Conservation (phyloP, 495 filamentous ascomycete species). For the Lasiosphaeria ovina region DNA sequence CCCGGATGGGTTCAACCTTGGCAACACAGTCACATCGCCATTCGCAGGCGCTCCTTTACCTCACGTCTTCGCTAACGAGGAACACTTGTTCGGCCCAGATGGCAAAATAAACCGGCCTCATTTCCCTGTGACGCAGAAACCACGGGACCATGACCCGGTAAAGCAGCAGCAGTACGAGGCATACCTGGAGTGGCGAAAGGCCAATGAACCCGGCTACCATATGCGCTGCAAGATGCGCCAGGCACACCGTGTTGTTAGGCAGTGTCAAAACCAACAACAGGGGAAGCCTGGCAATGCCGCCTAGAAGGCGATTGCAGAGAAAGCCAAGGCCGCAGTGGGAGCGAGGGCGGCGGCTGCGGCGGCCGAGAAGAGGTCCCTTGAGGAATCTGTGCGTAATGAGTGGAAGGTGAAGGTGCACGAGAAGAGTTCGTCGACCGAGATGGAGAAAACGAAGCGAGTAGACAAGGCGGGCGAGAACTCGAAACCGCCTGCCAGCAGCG, state of each 20-base stretch:
- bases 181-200: slow-evolving; percentile 42
- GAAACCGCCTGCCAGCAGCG: no score
- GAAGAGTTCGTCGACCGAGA: neutral
- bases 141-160: slow-evolving; percentile 32
- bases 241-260: slow-evolving; percentile 37
- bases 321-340: slow-evolving; percentile 29
- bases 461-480: no score
- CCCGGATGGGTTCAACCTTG: neutral
- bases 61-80: neutral
- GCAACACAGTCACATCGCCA: neutral
- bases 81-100: slow-evolving; percentile 12
- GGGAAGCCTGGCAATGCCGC: neutral
- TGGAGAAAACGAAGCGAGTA: no score
- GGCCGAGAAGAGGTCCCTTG: slow-evolving; percentile 10
- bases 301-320: slow-evolving; percentile 28
- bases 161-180: slow-evolving; percentile 43
- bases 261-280: slow-evolving; percentile 23
- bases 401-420: slow-evolving; percentile 17
- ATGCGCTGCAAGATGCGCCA: slow-evolving; percentile 42
- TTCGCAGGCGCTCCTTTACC: neutral
- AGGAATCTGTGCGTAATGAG: slow-evolving; percentile 17
- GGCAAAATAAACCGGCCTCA: slow-evolving; percentile 22
- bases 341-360: slow-evolving; percentile 15
- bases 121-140: slow-evolving; percentile 35
- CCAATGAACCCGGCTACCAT: slow-evolving; percentile 39